Evolutionary conservation across 768 basidiomycete genomes (phyloP).

Genomic region (Lactarius indigo): DNA sequence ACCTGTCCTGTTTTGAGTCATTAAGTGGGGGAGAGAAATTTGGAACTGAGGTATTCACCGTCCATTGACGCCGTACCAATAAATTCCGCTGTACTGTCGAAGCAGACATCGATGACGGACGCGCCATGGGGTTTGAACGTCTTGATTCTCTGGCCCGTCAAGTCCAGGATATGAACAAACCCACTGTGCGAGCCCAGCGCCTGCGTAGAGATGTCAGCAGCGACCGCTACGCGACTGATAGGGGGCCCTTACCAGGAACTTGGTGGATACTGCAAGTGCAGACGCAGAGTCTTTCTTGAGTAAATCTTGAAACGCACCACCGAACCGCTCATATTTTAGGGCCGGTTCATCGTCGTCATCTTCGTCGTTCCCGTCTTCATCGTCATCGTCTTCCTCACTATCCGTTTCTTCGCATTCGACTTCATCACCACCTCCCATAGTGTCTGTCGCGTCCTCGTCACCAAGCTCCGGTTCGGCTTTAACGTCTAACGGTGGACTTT

Average conservation of each 20-base stretch:
- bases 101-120: constrained; percentile 76
- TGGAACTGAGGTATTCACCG: constrained; percentile 52
- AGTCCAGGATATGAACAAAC: constrained; percentile 82
- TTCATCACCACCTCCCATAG: constrained; percentile 26
- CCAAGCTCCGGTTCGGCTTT: constrained; percentile 1
- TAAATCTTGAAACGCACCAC: constrained; percentile 67
- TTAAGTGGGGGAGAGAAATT: not conserved
- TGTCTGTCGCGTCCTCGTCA: not conserved
- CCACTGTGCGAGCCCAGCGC: constrained; percentile 91
- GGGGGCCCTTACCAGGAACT: constrained; percentile 55
- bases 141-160: constrained; percentile 77
- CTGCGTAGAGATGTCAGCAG: constrained; percentile 38
- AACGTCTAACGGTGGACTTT: not conserved
- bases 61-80: constrained; percentile 92
- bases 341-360: constrained; percentile 87
- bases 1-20: constrained; percentile 70
- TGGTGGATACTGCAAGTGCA: constrained; percentile 69
- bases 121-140: constrained; percentile 90
- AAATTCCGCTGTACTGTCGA: constrained; percentile 85
- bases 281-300: constrained; percentile 90
- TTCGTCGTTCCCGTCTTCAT: constrained; percentile 50
- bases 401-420: constrained; percentile 21
- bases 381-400: constrained; percentile 43
- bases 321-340: constrained; percentile 85
- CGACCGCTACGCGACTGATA: not conserved